phyloP scores from a whole-genome alignment of 2,329 filamentous ascomycete species.

The Coleophoma eucalyptorum region DNA sequence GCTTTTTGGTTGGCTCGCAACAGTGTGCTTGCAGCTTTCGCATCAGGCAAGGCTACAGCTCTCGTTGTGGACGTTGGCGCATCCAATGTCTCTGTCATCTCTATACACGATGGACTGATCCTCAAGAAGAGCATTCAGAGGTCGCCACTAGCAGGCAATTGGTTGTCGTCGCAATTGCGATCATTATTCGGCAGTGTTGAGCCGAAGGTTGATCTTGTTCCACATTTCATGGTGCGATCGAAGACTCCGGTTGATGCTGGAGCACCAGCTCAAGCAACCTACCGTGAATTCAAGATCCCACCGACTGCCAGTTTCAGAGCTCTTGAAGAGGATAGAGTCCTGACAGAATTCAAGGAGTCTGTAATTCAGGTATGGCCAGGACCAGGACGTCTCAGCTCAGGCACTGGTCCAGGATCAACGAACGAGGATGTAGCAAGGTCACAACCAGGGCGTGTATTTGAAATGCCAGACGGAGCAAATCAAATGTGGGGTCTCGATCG shows the following conservation, averaged over 20 bases:
- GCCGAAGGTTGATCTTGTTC: conserved; percentile 69
- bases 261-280: conserved; percentile 70
- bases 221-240: conserved; percentile 82
- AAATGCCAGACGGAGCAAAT: conserved; percentile 96
- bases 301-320: conserved; percentile 69
- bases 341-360: conserved; percentile 97
- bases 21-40: conserved; percentile 87
- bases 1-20: conserved; percentile 92
- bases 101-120: conserved; percentile 91
- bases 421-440: conserved; percentile 75
- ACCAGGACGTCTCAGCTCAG: conserved; percentile 58
- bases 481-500: conserved; percentile 90
- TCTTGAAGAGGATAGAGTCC: conserved; percentile 86
- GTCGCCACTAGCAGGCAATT: conserved; percentile 83
- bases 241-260: conserved; percentile 89
- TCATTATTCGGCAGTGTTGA: conserved; percentile 69
- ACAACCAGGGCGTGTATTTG: conserved; percentile 81
- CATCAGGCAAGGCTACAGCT: conserved; percentile 87
- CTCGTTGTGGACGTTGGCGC: conserved; percentile 91
- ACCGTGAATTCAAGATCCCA: conserved; percentile 63
- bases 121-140: conserved; percentile 86
- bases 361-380: conserved; percentile 92
- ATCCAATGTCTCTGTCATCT: conserved; percentile 82
- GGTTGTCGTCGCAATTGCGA: conserved; percentile 85
- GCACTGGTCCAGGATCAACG: conserved; percentile 43